Base-by-base conservation (phyloP, 345 rosid species). In the Litchi chinensis region DNA sequence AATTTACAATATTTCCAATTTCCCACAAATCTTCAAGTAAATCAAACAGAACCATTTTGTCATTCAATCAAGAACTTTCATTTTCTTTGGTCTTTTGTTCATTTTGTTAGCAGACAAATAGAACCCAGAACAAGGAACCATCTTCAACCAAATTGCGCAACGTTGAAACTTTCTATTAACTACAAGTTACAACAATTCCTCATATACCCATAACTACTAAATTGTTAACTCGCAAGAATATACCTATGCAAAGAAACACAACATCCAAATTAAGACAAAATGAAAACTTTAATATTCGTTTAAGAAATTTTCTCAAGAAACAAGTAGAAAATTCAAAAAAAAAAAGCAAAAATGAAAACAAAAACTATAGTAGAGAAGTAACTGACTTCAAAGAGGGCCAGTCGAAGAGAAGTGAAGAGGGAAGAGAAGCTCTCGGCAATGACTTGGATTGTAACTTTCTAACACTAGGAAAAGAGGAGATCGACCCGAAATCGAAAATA, bases 341-440 rank as follows among this genome's bases (percentile, higher is more conserved):
- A 10, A 15, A 50, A 41, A 46, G n/a, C n/a, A n/a, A n/a, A n/a
- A n/a, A n/a, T n/a, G n/a, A n/a, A n/a, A n/a, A n/a, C n/a, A n/a
- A n/a, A n/a, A n/a, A n/a, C n/a, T n/a, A 9, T 0, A 44, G 11
- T 44, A 39, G 32, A 70, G 16, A 39, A 76, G 69, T 24, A 56
- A 74, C 28, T 60, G 44, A 96, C 99, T 94, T 94, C 97, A 1
- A 93, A 89, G 71, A 96, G 93, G 83, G 93, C 93, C 5, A 88
- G 67, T 52, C 97, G 94, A 86, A 56, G 94, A 84, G 87, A 93
- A 94, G 85, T n/a, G n/a, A n/a, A n/a, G n/a, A n/a, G n/a, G n/a
- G 94, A 86, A 56, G 94, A 84, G 87, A 93, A 94, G 85, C 99
- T 93, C 76, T 91, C 89, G 28, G 98, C 92, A 60, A 96, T 87